Percentiles rank a stretch among this genome's conserved stretches.
Conservation (phyloP, 2,329 filamentous ascomycete species). For the Aspergillus sp. region DNA sequence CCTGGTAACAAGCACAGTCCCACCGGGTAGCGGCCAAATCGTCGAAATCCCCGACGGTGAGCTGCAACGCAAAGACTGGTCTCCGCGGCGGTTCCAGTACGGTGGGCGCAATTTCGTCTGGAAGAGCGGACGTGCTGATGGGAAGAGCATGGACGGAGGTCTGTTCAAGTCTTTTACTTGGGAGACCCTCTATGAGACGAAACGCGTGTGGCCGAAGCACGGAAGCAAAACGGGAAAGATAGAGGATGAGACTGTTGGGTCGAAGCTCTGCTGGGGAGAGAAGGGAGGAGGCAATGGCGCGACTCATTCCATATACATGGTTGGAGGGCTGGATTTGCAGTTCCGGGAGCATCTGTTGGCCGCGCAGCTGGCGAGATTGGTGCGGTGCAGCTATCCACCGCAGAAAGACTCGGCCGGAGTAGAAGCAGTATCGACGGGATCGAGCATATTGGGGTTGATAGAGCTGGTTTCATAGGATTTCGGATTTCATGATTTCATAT, state of each 20-base stretch:
- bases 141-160: slow-evolving; percentile 8
- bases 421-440: slow-evolving; percentile 34
- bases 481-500: background rate
- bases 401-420: slow-evolving; percentile 15
- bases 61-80: slow-evolving; percentile 15
- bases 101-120: slow-evolving; percentile 20
- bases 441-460: background rate
- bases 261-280: slow-evolving; percentile 17
- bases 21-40: slow-evolving; percentile 11
- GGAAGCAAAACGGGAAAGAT: slow-evolving; percentile 17
- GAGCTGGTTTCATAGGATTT: background rate
- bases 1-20: slow-evolving; percentile 12
- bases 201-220: slow-evolving; percentile 17
- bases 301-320: slow-evolving; percentile 16
- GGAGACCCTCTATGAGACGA: slow-evolving; percentile 20
- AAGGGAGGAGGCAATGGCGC: slow-evolving; percentile 15
- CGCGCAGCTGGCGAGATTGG: slow-evolving; percentile 15
- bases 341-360: slow-evolving; percentile 21
- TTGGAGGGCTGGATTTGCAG: slow-evolving; percentile 15
- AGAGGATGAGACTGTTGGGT: slow-evolving; percentile 18
- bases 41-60: slow-evolving; percentile 17
- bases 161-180: slow-evolving; percentile 14
- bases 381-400: slow-evolving; percentile 15
- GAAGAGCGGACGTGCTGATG: slow-evolving; percentile 9
- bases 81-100: slow-evolving; percentile 18